Base-by-base conservation (phyloP, 2,329 filamentous ascomycete genomes). In the Sarocladium brachiariae region DNA sequence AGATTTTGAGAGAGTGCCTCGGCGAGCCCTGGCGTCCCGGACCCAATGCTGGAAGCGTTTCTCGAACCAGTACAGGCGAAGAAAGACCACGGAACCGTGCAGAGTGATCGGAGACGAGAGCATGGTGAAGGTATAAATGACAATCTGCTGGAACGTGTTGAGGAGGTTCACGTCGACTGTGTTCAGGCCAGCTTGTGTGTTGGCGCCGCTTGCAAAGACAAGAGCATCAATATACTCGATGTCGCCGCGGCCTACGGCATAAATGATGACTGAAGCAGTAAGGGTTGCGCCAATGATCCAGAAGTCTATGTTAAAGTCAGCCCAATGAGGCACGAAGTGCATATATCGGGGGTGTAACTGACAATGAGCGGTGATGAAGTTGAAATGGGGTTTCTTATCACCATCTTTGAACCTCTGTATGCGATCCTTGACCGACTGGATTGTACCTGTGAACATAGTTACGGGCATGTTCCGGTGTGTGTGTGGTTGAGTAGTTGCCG, bases 21-120 rank as follows among this genome's bases (percentile, higher is more conserved):
- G 81, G 50, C 84, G 73, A 38, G 71, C 74, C 50, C 82, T 80
- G 1, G 87, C 83, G 59, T 95, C 87, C 30, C 76, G 77, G 13
- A 87, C 90, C 56, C 96, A 80, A 59, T 87, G 78, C 63, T 95
- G 87, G 63, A 99, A 97, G 7, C 91, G 82, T 67, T 95, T 96
- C 68, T 99, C 91, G 64, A 99, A 99, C 92, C 92, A 99, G 69
- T 96, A 96, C 2, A 99, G 74, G 23, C 93, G 86, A 13, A 97
- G 77, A 59, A 96, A 92, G 7, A 99, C 93, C 39, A 99, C 89
- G 39, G 81, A 86, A 2, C 87, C 81, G 62, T 95, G 83, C 59
- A 96, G 84, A 43, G 87, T 84, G 54, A 96, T 93, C 0, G 90
- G 90, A 48, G 89, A 95, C 23, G 85, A 83, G 11, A 89, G 59